Percentiles rank a stretch among this genome's conserved stretches.
Evolutionary conservation across 2,329 filamentous ascomycete genomes (phyloP).

Genomic region (Epichloe sylvatica): DNA sequence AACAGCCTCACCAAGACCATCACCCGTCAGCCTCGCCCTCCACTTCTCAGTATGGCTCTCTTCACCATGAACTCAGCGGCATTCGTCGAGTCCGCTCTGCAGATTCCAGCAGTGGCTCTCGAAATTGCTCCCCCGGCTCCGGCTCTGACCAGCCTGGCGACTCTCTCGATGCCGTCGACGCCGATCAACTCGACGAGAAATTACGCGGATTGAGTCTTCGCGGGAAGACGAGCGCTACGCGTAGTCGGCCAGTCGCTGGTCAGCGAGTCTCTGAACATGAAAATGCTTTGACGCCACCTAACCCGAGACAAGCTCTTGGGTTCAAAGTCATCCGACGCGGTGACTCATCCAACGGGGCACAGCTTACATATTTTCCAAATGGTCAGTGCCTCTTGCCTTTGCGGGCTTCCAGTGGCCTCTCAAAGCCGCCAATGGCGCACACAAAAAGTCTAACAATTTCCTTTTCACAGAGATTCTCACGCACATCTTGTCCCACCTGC

Average conservation of each 20-base stretch:
- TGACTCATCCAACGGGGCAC: conserved; percentile 25
- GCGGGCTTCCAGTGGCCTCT: neutral
- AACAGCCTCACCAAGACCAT: conserved; percentile 26
- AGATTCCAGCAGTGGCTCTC: conserved; percentile 14
- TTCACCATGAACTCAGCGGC: conserved; percentile 28
- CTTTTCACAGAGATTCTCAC: conserved; percentile 64
- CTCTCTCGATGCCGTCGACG: conserved; percentile 9
- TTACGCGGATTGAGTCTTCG: conserved; percentile 37
- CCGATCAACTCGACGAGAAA: conserved; percentile 33
- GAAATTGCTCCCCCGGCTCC: conserved; percentile 24
- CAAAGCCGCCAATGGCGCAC: no score
- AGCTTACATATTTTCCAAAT: conserved; percentile 57
- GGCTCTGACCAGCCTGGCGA: conserved; percentile 14
- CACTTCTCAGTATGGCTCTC: conserved; percentile 44
- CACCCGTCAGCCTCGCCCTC: conserved; percentile 18
- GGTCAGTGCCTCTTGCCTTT: conserved; percentile 37
- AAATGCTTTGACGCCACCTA: conserved; percentile 37
- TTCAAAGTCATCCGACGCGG: conserved; percentile 43
- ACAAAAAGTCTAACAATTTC: neutral
- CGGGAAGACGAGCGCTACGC: conserved; percentile 15
- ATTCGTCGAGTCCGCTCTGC: conserved; percentile 18
- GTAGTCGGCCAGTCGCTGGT: conserved; percentile 25
- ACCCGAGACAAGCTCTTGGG: conserved; percentile 33
- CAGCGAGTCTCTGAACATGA: conserved; percentile 48
- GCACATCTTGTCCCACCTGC: conserved; percentile 79